phyloP scores from a whole-genome alignment of 2,329 filamentous ascomycete species.

The Aspergillus chevalieri region DNA sequence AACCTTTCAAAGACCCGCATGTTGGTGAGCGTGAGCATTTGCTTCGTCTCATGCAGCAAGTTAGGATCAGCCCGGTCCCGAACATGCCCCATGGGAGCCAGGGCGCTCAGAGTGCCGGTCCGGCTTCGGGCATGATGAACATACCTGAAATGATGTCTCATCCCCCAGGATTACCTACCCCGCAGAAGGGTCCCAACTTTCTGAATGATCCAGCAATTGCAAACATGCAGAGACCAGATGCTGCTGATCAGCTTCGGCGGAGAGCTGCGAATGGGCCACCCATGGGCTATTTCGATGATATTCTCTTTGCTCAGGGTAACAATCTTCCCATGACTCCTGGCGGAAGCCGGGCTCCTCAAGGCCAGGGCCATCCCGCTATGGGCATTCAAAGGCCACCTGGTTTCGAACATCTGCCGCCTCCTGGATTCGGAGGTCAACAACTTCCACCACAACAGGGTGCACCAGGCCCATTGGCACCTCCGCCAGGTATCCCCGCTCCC shows the following conservation, averaged over 20 bases:
- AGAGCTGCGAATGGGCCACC: slow-evolving; percentile 33
- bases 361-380: slow-evolving; percentile 29
- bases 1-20: slow-evolving; percentile 36
- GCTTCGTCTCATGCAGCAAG: slow-evolving; percentile 72
- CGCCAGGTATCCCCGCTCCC: slow-evolving; percentile 35
- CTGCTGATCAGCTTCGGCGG: slow-evolving; percentile 29
- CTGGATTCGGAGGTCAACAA: slow-evolving; percentile 34
- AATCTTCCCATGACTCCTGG: slow-evolving; percentile 31
- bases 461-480: slow-evolving; percentile 29
- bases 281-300: slow-evolving; percentile 37
- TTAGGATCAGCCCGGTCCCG: slow-evolving; percentile 28
- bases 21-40: slow-evolving; percentile 71
- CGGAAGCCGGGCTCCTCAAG: slow-evolving; percentile 28
- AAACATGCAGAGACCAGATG: slow-evolving; percentile 35
- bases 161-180: slow-evolving; percentile 27
- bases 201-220: slow-evolving; percentile 41
- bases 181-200: slow-evolving; percentile 32
- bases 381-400: slow-evolving; percentile 41
- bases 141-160: slow-evolving; percentile 32
- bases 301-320: slow-evolving; percentile 29
- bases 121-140: slow-evolving; percentile 28
- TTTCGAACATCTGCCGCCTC: slow-evolving; percentile 37
- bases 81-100: slow-evolving; percentile 20
- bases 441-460: slow-evolving; percentile 30
- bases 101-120: slow-evolving; percentile 23